Base-by-base conservation (phyloP, 2,329 filamentous ascomycete species). In the Alternaria rosae region DNA sequence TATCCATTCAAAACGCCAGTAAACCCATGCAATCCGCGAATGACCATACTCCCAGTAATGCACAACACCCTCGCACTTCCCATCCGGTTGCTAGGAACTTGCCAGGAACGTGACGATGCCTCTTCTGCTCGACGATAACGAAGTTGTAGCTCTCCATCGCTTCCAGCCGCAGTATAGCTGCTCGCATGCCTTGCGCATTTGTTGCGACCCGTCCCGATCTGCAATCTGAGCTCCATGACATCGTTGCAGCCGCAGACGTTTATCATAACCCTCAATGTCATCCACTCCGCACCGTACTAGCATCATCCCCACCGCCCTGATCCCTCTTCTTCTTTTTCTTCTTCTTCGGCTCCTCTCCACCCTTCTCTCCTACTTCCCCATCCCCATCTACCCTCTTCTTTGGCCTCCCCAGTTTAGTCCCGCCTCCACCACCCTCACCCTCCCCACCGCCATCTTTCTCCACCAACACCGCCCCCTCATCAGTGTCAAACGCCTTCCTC, bases 401-500 rank as follows among this genome's bases (percentile, higher is more conserved):
- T 64, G 57, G 68, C 57, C 45, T 55, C 64, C 62, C 62, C 20
- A 52, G 44, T 30, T 63, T 62, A 15, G 9, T 41, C 23, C n/a
- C 8, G 4, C 3, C 15, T 6, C 32, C 65, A n/a, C 54, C 61
- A 13, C 43, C 60, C 50, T 20, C 61, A n/a, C 45, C 44, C 13
- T 54, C 54, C 30, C 56, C 41, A 71, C 75, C 54, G 45, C 68
- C 44, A 23, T 71, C 74, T 47, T 72, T 76, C 51, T 73, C 74
- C 62, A 65, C 70, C 75, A 85, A 83, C 52, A 89, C 84, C 62
- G 86, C 85, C 45, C 88, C 89, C 75, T 90, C 88, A 69, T 90
- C 89, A 54, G 81, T 87, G 73, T 90, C 87, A 68, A 94, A 87
- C 54, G 89, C 87, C 82, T 94, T 93, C 65, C 93, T 85, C 54